phyloP scores from a whole-genome alignment of 2,329 filamentous ascomycete genomes.

The Lachnellula hyalina region DNA sequence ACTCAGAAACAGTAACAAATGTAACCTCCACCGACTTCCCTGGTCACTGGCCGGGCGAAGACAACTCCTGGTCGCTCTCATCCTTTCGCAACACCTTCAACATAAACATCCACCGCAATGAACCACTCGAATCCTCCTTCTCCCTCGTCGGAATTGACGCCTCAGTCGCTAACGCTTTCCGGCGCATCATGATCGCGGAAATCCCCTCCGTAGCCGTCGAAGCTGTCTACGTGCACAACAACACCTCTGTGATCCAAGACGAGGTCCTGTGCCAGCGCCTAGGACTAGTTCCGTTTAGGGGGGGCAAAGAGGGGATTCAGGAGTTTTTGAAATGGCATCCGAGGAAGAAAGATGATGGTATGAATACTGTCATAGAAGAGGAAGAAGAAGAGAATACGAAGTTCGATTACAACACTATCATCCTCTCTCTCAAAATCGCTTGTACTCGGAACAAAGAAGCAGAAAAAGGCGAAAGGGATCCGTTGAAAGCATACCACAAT shows the following conservation, averaged over 20 bases:
- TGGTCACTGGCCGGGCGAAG: constrained; percentile 83
- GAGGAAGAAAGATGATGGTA: constrained; percentile 40
- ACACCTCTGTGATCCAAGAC: constrained; percentile 96
- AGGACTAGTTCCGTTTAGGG: constrained; percentile 84
- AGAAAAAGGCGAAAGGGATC: constrained; percentile 68
- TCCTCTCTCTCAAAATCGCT: constrained; percentile 68
- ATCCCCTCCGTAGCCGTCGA: constrained; percentile 93
- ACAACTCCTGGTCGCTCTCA: constrained; percentile 71
- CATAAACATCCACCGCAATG: constrained; percentile 80
- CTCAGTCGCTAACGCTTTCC: constrained; percentile 92
- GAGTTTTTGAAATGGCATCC: constrained; percentile 68
- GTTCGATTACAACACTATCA: constrained; percentile 82
- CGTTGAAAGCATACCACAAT: constrained; percentile 77
- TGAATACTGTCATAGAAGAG: constrained; percentile 60
- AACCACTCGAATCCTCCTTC: constrained; percentile 73
- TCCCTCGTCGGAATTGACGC: constrained; percentile 90
- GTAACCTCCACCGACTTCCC: constrained; percentile 89
- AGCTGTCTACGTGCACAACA: constrained; percentile 88
- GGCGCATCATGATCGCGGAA: constrained; percentile 90
- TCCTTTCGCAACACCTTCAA: constrained; percentile 66
- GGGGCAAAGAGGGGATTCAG: constrained; percentile 66
- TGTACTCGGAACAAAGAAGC: constrained; percentile 77
- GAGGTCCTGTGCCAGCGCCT: constrained; percentile 90
- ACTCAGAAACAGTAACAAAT: constrained; percentile 85
- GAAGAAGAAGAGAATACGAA: constrained; percentile 50